Evolutionary conservation across 2,329 filamentous ascomycete species (phyloP).

Genomic region (Exophiala calicioides): DNA sequence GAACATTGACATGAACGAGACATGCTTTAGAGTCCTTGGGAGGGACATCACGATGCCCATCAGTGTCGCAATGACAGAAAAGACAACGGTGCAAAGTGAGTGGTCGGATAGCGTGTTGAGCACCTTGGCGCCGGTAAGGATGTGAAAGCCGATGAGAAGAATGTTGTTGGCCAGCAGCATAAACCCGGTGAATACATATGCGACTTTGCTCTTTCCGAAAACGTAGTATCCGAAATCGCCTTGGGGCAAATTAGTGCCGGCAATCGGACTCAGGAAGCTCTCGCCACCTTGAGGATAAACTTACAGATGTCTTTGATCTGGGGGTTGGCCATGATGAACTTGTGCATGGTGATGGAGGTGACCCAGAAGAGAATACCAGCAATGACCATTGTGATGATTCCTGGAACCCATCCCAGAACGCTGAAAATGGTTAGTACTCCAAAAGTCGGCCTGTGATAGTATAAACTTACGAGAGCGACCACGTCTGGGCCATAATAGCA

Average conservation of each 20-base stretch:
- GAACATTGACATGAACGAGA: conserved; percentile 55
- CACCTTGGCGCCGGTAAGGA: conserved; percentile 52
- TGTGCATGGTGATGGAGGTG: conserved; percentile 54
- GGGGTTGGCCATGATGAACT: conserved; percentile 55
- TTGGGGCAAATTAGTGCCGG: no score
- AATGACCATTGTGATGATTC: conserved; percentile 50
- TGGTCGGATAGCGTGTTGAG: conserved; percentile 54
- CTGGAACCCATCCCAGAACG: conserved; percentile 51
- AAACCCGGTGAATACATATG: conserved; percentile 49
- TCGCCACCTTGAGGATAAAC: no score
- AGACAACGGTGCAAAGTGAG: conserved; percentile 51
- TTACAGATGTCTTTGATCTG: conserved; percentile 55
- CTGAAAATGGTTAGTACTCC: not conserved
- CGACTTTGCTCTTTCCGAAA: conserved; percentile 46
- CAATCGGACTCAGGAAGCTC: no score
- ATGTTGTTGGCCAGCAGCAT: conserved; percentile 57
- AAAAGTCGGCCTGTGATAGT: not conserved
- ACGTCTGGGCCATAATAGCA: conserved; percentile 55
- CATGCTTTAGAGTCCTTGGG: conserved; percentile 49
- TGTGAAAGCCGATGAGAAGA: conserved; percentile 53
- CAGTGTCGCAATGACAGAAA: conserved; percentile 48
- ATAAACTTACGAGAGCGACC: conserved; percentile 44
- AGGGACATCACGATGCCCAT: conserved; percentile 52
- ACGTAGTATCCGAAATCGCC: conserved; percentile 48
- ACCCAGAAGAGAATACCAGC: conserved; percentile 52